Conservation (phyloP, 2,329 filamentous ascomycete species). For the Pestalotiopsis sp. region DNA sequence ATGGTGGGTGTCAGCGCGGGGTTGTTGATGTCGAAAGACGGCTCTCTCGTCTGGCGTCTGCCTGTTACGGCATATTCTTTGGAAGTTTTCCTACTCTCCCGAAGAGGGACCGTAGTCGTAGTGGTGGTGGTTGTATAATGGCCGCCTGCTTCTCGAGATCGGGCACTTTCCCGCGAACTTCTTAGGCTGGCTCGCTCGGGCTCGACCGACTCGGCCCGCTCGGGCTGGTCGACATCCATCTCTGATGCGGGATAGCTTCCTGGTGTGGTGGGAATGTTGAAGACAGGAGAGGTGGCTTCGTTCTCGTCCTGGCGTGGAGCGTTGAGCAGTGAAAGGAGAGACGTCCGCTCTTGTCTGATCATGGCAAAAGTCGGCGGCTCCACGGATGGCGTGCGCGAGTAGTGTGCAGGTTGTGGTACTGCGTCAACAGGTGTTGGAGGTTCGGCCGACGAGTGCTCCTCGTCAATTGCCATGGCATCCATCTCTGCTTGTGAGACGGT, state of each 20-base stretch:
- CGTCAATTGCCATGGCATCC: slow-evolving; percentile 39
- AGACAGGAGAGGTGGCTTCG: slow-evolving; percentile 30
- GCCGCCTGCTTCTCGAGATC: slow-evolving; percentile 47
- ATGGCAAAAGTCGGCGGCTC: slow-evolving; percentile 63
- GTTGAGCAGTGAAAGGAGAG: slow-evolving; percentile 62
- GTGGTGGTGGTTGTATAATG: slow-evolving; percentile 51
- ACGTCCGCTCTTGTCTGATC: slow-evolving; percentile 54
- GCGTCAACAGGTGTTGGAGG: slow-evolving; percentile 34
- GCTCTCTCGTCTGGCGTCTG: slow-evolving; percentile 37
- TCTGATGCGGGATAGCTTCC: slow-evolving; percentile 22
- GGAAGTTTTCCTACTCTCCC: slow-evolving; percentile 42
- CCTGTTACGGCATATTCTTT: slow-evolving; percentile 47
- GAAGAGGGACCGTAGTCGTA: slow-evolving; percentile 52
- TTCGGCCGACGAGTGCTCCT: slow-evolving; percentile 28
- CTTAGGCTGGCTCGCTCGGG: slow-evolving; percentile 11
- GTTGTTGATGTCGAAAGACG: slow-evolving; percentile 55
- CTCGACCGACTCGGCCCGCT: background rate
- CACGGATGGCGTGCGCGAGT: slow-evolving; percentile 61
- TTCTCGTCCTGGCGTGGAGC: slow-evolving; percentile 48
- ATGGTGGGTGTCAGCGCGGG: slow-evolving; percentile 66
- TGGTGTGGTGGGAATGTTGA: slow-evolving; percentile 45
- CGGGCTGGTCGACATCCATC: slow-evolving; percentile 5
- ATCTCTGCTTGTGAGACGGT: slow-evolving; percentile 59
- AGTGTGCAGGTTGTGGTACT: slow-evolving; percentile 30
- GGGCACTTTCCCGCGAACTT: slow-evolving; percentile 8